Percentiles rank a stretch among this genome's conserved stretches.
Conservation (phyloP, 2,329 filamentous ascomycete species). For the Fusarium newnesense region DNA sequence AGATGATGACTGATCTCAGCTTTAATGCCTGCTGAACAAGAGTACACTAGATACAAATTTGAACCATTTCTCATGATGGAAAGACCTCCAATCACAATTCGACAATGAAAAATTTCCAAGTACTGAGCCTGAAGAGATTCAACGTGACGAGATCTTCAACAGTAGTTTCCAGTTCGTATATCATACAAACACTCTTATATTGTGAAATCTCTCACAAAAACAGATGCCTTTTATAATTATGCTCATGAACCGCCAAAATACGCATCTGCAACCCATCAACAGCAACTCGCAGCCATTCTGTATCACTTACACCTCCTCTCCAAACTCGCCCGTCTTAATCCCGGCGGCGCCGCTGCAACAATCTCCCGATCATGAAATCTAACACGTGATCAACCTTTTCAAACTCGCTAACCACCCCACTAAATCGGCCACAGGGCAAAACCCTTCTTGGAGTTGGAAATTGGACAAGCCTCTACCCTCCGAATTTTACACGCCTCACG, state of each 20-base stretch:
- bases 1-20: neutral
- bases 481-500: conserved; percentile 53
- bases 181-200: neutral
- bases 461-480: conserved; percentile 53
- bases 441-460: conserved; percentile 56
- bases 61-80: neutral
- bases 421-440: conserved; percentile 38
- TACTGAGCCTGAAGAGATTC: neutral
- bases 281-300: neutral
- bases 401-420: conserved; percentile 43
- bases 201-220: rapidly evolving
- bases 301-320: neutral
- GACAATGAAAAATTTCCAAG: too few relatives aligned
- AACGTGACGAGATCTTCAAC: neutral
- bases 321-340: neutral
- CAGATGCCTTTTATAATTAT: rapidly evolving
- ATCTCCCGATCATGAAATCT: conserved; percentile 9
- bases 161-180: neutral
- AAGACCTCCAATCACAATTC: neutral
- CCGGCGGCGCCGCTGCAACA: neutral
- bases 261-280: neutral
- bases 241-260: rapidly evolving
- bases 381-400: too few relatives aligned
- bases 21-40: neutral
- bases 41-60: too few relatives aligned